Evolutionary conservation across 2,329 filamentous ascomycete species (phyloP), one percentile per base, ranked within the genome.

Genomic region (Sarocladium oryzae): DNA sequence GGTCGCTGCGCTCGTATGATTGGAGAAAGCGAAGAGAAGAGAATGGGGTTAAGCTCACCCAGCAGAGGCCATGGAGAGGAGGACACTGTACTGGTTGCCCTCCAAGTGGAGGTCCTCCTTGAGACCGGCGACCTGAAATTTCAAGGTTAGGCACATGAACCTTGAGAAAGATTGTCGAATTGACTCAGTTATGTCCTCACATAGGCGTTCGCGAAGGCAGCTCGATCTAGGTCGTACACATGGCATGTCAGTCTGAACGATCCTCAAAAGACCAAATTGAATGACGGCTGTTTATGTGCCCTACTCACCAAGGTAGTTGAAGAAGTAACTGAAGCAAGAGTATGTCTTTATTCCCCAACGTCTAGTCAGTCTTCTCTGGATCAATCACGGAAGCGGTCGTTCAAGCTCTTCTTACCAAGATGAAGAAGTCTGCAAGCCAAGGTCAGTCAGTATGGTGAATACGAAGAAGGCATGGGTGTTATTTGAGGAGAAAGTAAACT

Each of bases 61-160:
- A 23, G 56, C 55, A 6, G 57, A 51, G 9, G 60, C 52, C 9
- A 63, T 56, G 2, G 57, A 54, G 1, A 58, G 51, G 16, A 58
- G 33, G 23, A 70, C 20, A 28, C 56, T 58, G 54, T 60, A 58
- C 63, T 72, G 56, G 33, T 68, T 70, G 13, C 69, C 69, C 15
- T 67, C 71, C 53, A 76, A 49, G 28, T 55, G 70, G 38, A 73
- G 58, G 30, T 73, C 70, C 54, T 73, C 68, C 51, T 68, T 66
- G 61, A 71, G 69, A 1, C 70, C 71, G 15, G 65, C 68, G 32
- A 49, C 43, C 43, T 48, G 16, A 30, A 7, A 7, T 13, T 30
- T 41, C 21, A 24, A 5, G 8, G 18, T 23, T 30, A 30, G 28
- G 13, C 28, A 7, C 18, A 41, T n/a, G n/a, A n/a, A n/a, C n/a